Percentiles rank a stretch among this genome's conserved stretches.
Evolutionary conservation across 139 green algal genomes (phyloP).

Genomic region (Volvox reticuliferus): DNA sequence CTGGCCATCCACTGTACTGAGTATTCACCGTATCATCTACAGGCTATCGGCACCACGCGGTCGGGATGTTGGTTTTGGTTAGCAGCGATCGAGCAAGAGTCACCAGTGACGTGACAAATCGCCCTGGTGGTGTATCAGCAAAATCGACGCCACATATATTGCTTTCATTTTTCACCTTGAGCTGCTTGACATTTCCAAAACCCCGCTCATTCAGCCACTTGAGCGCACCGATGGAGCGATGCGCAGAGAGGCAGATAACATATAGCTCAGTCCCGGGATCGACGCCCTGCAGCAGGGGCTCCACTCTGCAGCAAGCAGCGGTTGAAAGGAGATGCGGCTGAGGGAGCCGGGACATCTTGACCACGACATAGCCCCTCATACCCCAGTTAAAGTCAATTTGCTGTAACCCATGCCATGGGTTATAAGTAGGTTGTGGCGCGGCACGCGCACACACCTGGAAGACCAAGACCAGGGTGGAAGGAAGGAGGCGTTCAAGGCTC

Average conservation of each 20-base stretch:
- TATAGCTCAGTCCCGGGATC: conserved; percentile 13
- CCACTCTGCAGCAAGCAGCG: background rate
- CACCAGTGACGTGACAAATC: background rate
- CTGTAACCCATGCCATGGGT: background rate
- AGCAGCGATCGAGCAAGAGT: background rate
- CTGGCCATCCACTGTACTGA: background rate
- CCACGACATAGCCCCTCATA: no score
- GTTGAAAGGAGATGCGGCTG: background rate
- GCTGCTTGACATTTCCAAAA: conserved; percentile 22
- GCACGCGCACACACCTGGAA: background rate
- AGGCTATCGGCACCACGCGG: background rate
- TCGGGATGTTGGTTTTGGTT: no score
- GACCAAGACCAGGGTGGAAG: conserved; percentile 56
- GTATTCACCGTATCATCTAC: background rate
- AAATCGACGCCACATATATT: background rate
- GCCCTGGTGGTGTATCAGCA: background rate
- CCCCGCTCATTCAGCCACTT: conserved; percentile 52
- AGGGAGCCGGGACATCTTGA: background rate
- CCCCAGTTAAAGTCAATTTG: background rate
- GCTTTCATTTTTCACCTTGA: conserved; percentile 12
- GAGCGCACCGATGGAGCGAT: conserved; percentile 51
- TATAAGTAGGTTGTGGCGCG: background rate
- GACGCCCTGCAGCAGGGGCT: background rate
- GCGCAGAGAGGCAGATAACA: conserved; percentile 53
- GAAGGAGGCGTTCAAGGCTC: conserved; percentile 48